Percentiles rank a stretch among this genome's conserved stretches.
Evolutionary conservation across 192 early-diverging fungal species (phyloP).

Genomic region (Globomyces pollinis-pini): DNA sequence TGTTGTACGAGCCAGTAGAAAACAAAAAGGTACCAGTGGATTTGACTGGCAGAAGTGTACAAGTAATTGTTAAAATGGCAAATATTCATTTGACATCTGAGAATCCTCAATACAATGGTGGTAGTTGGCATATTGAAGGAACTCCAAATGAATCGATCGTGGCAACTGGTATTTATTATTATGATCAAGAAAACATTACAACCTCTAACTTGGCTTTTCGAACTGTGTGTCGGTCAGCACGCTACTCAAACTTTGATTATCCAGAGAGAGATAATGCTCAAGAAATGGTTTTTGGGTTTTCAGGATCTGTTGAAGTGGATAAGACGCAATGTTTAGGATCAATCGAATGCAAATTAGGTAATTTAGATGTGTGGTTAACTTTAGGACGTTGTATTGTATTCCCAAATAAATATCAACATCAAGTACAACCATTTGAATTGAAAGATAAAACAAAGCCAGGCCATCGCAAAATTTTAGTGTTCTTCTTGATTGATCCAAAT

Average conservation of each 20-base stretch:
- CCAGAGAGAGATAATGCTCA: conserved; percentile 2
- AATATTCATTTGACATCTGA: conserved; percentile 56
- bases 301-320: background rate
- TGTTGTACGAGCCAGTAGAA: background rate
- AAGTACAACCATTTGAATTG: conserved; percentile 53
- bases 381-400: conserved; percentile 59
- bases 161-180: conserved; percentile 69
- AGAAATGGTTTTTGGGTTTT: too few species aligned
- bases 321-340: conserved; percentile 34
- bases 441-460: conserved; percentile 53
- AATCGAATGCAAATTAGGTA: background rate
- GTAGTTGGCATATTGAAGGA: conserved; percentile 65
- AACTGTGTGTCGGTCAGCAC: conserved; percentile 12
- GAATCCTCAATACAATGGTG: conserved; percentile 35
- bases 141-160: conserved; percentile 64
- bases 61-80: conserved; percentile 67
- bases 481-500: conserved; percentile 65
- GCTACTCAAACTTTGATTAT: conserved; percentile 8
- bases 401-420: conserved; percentile 67
- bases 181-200: conserved; percentile 61
- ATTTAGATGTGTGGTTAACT: too few species aligned
- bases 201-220: conserved; percentile 53
- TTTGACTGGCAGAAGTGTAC: conserved; percentile 32
- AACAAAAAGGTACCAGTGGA: too few species aligned
- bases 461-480: conserved; percentile 57